These are phyloP conservation scores for Fusarium nygamai DNA, from an alignment of 2,329 filamentous ascomycete species.

Conservation along the genomic window DNA sequence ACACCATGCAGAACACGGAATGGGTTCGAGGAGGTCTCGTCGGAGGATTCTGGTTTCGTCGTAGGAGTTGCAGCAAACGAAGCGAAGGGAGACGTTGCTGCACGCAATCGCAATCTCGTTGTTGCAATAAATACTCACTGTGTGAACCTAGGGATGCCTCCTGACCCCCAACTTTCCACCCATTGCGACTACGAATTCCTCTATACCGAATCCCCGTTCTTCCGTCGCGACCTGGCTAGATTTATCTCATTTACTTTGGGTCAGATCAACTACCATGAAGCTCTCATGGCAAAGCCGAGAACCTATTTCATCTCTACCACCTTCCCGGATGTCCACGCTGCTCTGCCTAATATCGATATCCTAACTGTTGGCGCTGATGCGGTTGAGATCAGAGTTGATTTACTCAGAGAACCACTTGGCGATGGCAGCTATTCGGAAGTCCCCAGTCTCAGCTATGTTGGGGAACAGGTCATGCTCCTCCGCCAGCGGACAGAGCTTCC, in stretches of 20 bases:
- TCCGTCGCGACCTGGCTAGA: slow-evolving; percentile 78
- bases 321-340: slow-evolving; percentile 85
- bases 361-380: slow-evolving; percentile 87
- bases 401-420: slow-evolving; percentile 75
- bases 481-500: slow-evolving; percentile 86
- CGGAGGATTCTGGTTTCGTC: slow-evolving; percentile 70
- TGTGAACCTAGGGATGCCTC: slow-evolving; percentile 74
- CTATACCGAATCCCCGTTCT: slow-evolving; percentile 77
- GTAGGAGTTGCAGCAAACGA: slow-evolving; percentile 70
- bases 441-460: slow-evolving; percentile 84
- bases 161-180: slow-evolving; percentile 71
- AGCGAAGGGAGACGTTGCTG: slow-evolving; percentile 66
- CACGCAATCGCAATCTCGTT: slow-evolving; percentile 67
- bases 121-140: slow-evolving; percentile 82
- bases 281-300: slow-evolving; percentile 78
- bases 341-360: slow-evolving; percentile 86
- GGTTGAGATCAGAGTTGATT: slow-evolving; percentile 84
- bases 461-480: slow-evolving; percentile 85
- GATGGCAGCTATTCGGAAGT: slow-evolving; percentile 71
- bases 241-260: slow-evolving; percentile 84
- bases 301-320: slow-evolving; percentile 90
- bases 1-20: slow-evolving; percentile 72
- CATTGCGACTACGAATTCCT: slow-evolving; percentile 87
- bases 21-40: slow-evolving; percentile 63
- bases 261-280: slow-evolving; percentile 80